phyloP scores from a whole-genome alignment of 495 filamentous ascomycete species.

The Hypoxylon rickii region DNA sequence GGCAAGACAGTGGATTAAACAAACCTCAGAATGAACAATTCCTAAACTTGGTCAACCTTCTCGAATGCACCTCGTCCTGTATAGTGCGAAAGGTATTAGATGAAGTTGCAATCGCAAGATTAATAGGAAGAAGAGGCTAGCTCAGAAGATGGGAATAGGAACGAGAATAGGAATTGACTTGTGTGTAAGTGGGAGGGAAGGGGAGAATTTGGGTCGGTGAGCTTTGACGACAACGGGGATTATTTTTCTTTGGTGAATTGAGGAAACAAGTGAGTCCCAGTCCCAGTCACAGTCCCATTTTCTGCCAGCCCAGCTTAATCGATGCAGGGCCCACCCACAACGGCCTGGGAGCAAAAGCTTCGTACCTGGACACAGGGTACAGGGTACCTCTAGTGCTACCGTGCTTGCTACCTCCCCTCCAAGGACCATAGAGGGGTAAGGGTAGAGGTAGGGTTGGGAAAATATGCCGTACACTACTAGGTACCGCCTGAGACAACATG shows the following conservation, averaged over 20 bases:
- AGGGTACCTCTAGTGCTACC: too few species aligned
- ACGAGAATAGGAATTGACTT: too few species aligned
- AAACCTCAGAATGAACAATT: slow-evolving; percentile 19
- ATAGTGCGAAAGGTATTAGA: slow-evolving; percentile 23
- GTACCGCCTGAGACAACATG: too few species aligned
- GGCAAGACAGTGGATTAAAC: slow-evolving; percentile 12
- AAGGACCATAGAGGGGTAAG: too few species aligned
- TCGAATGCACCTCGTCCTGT: slow-evolving; percentile 13
- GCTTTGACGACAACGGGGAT: slow-evolving; percentile 24
- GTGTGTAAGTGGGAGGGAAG: slow-evolving; percentile 12
- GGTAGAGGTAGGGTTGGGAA: background rate
- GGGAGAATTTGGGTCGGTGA: slow-evolving; percentile 10
- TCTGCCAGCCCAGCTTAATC: slow-evolving; percentile 18
- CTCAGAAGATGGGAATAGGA: slow-evolving; percentile 7
- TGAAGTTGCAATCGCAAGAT: slow-evolving; percentile 12
- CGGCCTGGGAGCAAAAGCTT: background rate
- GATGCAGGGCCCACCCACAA: slow-evolving; percentile 14
- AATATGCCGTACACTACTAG: background rate
- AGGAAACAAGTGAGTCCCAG: slow-evolving; percentile 9
- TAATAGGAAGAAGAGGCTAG: slow-evolving; percentile 6
- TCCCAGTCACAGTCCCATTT: too few species aligned
- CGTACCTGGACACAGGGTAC: too few species aligned
- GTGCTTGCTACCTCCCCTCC: too few species aligned
- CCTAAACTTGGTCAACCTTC: slow-evolving; percentile 6
- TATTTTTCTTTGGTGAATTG: slow-evolving; percentile 25